Evolutionary conservation across 169 alveolate genomes (phyloP).

Genomic region (Plasmodium vinckei): DNA sequence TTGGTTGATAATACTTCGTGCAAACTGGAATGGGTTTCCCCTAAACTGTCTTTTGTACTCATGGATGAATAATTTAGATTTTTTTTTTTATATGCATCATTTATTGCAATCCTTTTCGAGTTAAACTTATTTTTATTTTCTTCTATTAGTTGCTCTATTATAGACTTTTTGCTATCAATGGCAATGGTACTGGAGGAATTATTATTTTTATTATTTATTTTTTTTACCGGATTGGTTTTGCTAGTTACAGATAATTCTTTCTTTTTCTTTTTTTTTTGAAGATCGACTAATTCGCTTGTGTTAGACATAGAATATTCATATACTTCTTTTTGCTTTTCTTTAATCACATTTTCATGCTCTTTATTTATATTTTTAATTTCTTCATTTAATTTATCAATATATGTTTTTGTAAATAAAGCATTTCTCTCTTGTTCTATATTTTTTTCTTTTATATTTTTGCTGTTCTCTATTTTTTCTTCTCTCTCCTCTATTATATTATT

Average conservation of each 20-base stretch:
- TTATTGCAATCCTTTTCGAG: slow-evolving; percentile 20
- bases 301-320: slow-evolving; percentile 34
- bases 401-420: neutral
- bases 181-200: neutral
- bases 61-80: slow-evolving; percentile 42
- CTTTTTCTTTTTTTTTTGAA: slow-evolving; percentile 4
- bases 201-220: slow-evolving; percentile 5
- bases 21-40: neutral
- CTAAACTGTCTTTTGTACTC: slow-evolving; percentile 70
- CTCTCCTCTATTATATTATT: slow-evolving; percentile 13
- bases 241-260: neutral
- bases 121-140: slow-evolving; percentile 29
- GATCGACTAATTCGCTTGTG: slow-evolving; percentile 10
- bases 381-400: slow-evolving; percentile 33
- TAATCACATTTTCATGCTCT: slow-evolving; percentile 31
- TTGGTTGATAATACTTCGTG: slow-evolving; percentile 6
- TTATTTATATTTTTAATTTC: slow-evolving; percentile 29
- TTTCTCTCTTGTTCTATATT: neutral
- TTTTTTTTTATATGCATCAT: slow-evolving; percentile 19
- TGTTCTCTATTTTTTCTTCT: neutral
- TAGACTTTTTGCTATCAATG: slow-evolving; percentile 7
- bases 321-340: slow-evolving; percentile 33
- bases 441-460: neutral
- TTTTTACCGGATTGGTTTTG: slow-evolving; percentile 15
- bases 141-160: slow-evolving; percentile 40